These are phyloP conservation scores for Wickerhamiella infanticola DNA, from an alignment of 1,139 yeast species.

Conservation along the genomic window DNA sequence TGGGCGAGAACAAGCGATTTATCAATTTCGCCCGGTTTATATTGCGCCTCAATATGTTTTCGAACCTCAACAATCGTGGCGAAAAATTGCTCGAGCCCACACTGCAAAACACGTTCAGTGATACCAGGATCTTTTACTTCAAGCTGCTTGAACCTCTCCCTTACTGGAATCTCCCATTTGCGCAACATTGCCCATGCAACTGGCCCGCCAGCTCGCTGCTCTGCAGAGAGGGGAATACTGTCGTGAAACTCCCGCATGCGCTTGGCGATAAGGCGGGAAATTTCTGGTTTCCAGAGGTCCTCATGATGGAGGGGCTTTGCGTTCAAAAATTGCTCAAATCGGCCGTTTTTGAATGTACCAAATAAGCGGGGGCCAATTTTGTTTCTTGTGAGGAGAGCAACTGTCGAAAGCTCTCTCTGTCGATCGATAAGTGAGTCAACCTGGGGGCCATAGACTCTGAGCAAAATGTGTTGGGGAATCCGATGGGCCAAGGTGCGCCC, in stretches of 20 bases:
- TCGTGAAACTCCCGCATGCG: slow-evolving; percentile 91
- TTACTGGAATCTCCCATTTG: slow-evolving; percentile 43
- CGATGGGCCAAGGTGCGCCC: slow-evolving; percentile 23
- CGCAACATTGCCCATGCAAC: slow-evolving; percentile 52
- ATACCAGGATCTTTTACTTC: slow-evolving; percentile 14
- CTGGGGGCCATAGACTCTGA: slow-evolving; percentile 84
- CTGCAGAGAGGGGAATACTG: slow-evolving; percentile 48
- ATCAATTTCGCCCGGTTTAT: slow-evolving; percentile 30
- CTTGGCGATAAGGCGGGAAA: slow-evolving; percentile 76
- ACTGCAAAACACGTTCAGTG: slow-evolving; percentile 3
- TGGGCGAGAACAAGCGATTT: slow-evolving; percentile 64
- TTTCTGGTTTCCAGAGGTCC: slow-evolving; percentile 59
- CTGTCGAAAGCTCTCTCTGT: slow-evolving; percentile 55
- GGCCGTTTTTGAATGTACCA: slow-evolving; percentile 82
- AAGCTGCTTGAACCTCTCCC: slow-evolving; percentile 12
- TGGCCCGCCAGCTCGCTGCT: slow-evolving; percentile 43
- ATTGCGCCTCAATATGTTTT: slow-evolving; percentile 45
- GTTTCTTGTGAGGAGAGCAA: slow-evolving; percentile 57
- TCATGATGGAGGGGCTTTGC: slow-evolving; percentile 58
- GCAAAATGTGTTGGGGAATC: slow-evolving; percentile 35
- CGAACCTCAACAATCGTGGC: slow-evolving; percentile 35
- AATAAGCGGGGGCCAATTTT: slow-evolving; percentile 77
- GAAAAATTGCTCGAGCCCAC: slow-evolving; percentile 28
- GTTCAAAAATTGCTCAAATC: slow-evolving; percentile 82
- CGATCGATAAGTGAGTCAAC: slow-evolving; percentile 80